Evolutionary conservation across 2,329 filamentous ascomycete genomes (phyloP), one percentile per base, ranked within the genome.

Genomic region (Nakataea oryzae): DNA sequence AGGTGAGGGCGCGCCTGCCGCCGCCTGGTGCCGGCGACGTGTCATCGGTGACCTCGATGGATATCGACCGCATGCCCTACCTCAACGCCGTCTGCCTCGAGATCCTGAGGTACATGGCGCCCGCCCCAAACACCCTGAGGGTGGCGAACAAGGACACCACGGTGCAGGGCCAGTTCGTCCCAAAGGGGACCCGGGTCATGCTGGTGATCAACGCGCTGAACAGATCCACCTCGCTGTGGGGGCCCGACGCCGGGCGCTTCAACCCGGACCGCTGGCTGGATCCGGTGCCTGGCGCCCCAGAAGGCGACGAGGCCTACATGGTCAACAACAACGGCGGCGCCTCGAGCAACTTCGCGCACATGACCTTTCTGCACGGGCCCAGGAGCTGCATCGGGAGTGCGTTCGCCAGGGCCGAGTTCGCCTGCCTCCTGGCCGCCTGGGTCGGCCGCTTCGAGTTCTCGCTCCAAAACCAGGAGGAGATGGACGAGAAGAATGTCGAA

Each of bases 361-460:
- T 93, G 74, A 93, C 90, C 0, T 96, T 96, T 74, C 73, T 96
- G 63, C 91, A 96, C 71, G 93, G 93, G 0, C 91, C 92, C 2
- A 79, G 92, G 61, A 89, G 87, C 70, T 96, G 93, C 71, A 96
- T 96, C 67, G 93, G 92, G 0, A 83, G 87, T 73, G 79, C 80
- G 2, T 96, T 96, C 74, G 89, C 93, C 0, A 88, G 86, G 71
- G 85, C 88, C 0, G 93, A 97, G 78, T 90, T 96, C 74, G 91
- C 90, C 11, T 93, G 89, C 70, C 75, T 97, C 65, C 71, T 97
- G 58, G 92, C 91, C 27, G 81, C 84, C 11, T 86, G 89, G 80
- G 81, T 93, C 4, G 91, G 91, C 1, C 80, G 84, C 50, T 96
- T 96, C 73, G 81, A 86, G 70, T 86, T 87, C 71, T 76, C 76